phyloP scores from a whole-genome alignment of 768 basidiomycete species.

The Suillus occidentalis region DNA sequence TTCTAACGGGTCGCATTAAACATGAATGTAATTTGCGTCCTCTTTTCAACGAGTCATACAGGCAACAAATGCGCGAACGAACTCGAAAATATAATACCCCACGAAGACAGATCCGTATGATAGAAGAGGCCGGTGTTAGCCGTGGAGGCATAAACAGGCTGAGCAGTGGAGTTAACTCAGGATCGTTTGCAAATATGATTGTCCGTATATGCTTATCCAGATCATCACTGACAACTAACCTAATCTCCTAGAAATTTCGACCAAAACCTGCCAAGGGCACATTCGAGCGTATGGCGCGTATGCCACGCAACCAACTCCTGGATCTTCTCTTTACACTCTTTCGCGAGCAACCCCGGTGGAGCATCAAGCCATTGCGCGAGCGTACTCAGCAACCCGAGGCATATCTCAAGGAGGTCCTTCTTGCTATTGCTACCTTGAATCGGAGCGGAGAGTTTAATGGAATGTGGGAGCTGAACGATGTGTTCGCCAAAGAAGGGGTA shows the following conservation, averaged over 20 bases:
- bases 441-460: constrained; percentile 81
- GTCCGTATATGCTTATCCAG: constrained; percentile 42
- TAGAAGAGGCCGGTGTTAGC: constrained; percentile 67
- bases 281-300: constrained; percentile 89
- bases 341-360: constrained; percentile 79
- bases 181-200: constrained; percentile 63
- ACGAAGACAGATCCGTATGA: constrained; percentile 63
- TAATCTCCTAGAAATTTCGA: constrained; percentile 52
- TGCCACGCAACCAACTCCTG: constrained; percentile 85
- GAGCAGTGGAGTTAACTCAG: constrained; percentile 67
- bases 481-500: constrained; percentile 65
- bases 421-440: constrained; percentile 74
- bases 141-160: constrained; percentile 76
- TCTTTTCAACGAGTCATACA: constrained; percentile 63
- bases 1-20: constrained; percentile 76
- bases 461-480: constrained; percentile 76
- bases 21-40: constrained; percentile 79
- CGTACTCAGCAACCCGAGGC: constrained; percentile 84
- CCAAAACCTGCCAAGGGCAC: constrained; percentile 65
- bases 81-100: constrained; percentile 67
- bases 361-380: constrained; percentile 72
- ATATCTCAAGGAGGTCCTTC: constrained; percentile 82
- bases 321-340: constrained; percentile 81
- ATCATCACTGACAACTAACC: constrained; percentile 7
- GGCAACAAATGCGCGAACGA: constrained; percentile 71